These are phyloP conservation scores for Tilletia horrida DNA, from an alignment of 1,284 basidiomycete species.

Conservation along the genomic window DNA sequence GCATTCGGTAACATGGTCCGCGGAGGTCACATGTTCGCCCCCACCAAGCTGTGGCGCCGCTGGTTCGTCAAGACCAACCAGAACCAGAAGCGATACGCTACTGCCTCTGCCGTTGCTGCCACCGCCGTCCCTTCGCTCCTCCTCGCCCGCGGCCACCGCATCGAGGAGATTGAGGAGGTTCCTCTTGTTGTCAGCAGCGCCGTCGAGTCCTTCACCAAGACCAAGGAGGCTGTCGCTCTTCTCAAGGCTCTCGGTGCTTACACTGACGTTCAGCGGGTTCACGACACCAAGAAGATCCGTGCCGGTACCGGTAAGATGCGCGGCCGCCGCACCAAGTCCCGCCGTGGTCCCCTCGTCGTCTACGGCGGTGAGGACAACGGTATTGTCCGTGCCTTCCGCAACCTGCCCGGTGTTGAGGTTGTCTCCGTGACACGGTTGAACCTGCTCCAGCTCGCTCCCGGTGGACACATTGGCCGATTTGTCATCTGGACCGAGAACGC, in stretches of 20 bases:
- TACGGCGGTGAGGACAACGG: constrained; percentile 93
- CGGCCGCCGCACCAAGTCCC: constrained; percentile 93
- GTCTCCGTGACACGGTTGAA: constrained; percentile 92
- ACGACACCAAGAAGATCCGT: constrained; percentile 93
- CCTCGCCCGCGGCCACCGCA: constrained; percentile 97
- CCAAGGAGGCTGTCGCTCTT: constrained; percentile 92
- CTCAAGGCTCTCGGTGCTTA: constrained; percentile 80
- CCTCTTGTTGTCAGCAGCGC: constrained; percentile 82
- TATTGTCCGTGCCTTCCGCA: constrained; percentile 96
- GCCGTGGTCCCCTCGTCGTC: constrained; percentile 94
- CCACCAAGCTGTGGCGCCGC: constrained; percentile 98
- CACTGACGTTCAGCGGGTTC: constrained; percentile 90
- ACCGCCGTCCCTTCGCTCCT: constrained; percentile 97
- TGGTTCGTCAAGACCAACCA: constrained; percentile 99
- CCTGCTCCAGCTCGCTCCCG: constrained; percentile 97
- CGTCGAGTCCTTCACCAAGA: constrained; percentile 87
- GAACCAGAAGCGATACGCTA: constrained; percentile 97
- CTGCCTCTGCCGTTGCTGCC: constrained; percentile 94
- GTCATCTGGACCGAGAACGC: constrained; percentile 98
- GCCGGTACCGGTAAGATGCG: constrained; percentile 97
- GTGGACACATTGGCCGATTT: constrained; percentile 98
- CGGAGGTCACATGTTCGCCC: constrained; percentile 99
- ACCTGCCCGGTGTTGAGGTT: constrained; percentile 96
- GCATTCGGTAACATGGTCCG: constrained; percentile 72
- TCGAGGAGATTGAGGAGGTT: constrained; percentile 95